Base-by-base conservation (phyloP, 805 yeast species). In the Ogataea sp. region DNA sequence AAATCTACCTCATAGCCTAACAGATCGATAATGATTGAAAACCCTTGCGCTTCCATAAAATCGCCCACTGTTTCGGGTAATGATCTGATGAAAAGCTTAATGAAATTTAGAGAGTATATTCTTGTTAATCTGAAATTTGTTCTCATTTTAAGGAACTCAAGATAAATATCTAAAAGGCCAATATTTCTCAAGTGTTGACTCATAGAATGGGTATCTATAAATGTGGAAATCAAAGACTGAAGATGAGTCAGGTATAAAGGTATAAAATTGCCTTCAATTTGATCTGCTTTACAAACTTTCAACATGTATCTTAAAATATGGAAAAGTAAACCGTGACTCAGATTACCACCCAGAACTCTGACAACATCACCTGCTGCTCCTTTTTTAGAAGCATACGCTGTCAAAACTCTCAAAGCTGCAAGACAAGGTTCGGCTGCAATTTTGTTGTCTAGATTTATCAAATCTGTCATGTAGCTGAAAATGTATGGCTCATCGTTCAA, bases 311-410 rank as follows among this genome's bases (percentile, higher is more conserved):
- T 72, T 23, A 88, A 56, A 24, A 80, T 72, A 51, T 84, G 88
- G 62, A 83, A 84, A 30, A 89, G 53, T 11, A 78, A 61, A 1
- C 97, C 97, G 58, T 89, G 96, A 43, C 80, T 78, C 30, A 89
- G 87, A 55, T 86, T 86, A 9, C 93, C 96, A 17, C 93, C 86
- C 46, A 88, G 58, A 11, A 84, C 78, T 42, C 87, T 70, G 39
- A 88, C 68, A 18, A 89, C 68, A 47, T 88, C 96, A 37, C 80
- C 68, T 15, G 89, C 80, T 75, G 88, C 82, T 4, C 71, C 70
- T 35, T 77, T 76, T 50, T 77, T 78, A 17, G 72, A 64, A 1
- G 95, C 72, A 6, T 86, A 75, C 44, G 80, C 74, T 44, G 83
- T 83, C 38, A 89, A 65, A 0, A 89, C 73, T 43, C 77, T 74